Evolutionary conservation across 2,329 filamentous ascomycete species (phyloP).

Genomic region (Aspergillus glaucus): DNA sequence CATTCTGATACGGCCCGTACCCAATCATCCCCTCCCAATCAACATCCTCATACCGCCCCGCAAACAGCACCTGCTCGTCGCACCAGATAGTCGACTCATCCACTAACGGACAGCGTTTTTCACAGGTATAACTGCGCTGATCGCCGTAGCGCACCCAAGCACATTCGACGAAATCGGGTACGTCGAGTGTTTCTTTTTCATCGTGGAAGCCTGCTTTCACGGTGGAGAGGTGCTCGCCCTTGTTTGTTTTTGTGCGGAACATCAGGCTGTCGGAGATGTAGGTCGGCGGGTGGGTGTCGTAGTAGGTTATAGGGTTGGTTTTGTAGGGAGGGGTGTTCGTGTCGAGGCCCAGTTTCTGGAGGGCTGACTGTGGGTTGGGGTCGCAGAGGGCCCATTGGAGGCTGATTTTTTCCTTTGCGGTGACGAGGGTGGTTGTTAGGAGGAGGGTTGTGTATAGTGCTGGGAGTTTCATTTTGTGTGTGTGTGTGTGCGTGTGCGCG

Average conservation of each 20-base stretch:
- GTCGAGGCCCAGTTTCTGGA: background rate
- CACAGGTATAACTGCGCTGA: background rate
- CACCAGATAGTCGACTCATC: background rate
- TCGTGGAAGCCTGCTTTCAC: slow-evolving; percentile 1
- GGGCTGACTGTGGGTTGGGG: background rate
- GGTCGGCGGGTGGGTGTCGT: background rate
- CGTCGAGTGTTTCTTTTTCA: background rate
- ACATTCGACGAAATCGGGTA: background rate
- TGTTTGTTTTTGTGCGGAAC: slow-evolving; percentile 4
- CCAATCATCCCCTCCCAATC: background rate
- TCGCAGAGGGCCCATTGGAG: slow-evolving; percentile 1
- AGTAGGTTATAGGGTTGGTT: slow-evolving; percentile 4
- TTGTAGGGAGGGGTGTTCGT: slow-evolving; percentile 1
- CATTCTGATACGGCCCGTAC: slow-evolving; percentile 1
- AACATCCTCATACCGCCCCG: background rate
- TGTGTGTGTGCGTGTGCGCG: too few relatives aligned
- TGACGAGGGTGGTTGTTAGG: background rate
- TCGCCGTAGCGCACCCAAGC: background rate
- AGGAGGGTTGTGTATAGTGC: background rate
- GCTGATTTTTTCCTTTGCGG: background rate
- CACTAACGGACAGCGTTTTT: background rate
- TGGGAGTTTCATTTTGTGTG: background rate
- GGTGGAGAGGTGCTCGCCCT: slow-evolving; percentile 1
- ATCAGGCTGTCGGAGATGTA: slow-evolving; percentile 1
- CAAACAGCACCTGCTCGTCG: background rate